phyloP scores from a whole-genome alignment of 1,284 basidiomycete species.

The Moesziomyces sp. region DNA sequence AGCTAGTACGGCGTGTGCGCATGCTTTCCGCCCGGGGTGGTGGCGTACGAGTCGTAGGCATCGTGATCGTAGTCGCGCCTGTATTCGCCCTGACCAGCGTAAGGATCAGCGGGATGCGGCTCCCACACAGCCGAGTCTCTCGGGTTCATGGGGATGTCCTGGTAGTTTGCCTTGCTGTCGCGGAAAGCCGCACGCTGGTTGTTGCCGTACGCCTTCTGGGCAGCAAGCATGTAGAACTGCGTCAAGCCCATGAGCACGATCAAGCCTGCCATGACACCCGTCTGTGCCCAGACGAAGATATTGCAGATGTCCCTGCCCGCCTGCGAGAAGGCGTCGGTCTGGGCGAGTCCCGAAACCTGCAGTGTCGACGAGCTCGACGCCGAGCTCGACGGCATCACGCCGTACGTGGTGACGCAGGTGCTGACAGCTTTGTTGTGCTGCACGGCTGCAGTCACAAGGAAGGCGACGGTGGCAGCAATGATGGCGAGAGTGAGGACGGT shows the following conservation, averaged over 20 bases:
- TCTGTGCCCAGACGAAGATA: slow-evolving; percentile 63
- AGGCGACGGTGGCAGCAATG: slow-evolving; percentile 56
- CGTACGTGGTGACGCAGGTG: slow-evolving; percentile 50
- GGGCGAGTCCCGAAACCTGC: slow-evolving; percentile 12
- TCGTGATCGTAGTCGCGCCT: slow-evolving; percentile 4
- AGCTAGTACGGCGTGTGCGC: slow-evolving; percentile 19
- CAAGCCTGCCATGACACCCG: slow-evolving; percentile 61
- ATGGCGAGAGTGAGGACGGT: slow-evolving; percentile 54
- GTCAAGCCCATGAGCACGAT: slow-evolving; percentile 61
- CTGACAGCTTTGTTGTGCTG: slow-evolving; percentile 49
- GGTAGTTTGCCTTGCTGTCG: slow-evolving; percentile 34
- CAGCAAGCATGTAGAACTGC: slow-evolving; percentile 66
- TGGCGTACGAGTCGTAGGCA: slow-evolving; percentile 33
- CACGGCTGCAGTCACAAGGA: slow-evolving; percentile 52
- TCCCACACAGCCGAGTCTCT: slow-evolving; percentile 58
- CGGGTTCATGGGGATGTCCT: slow-evolving; percentile 53
- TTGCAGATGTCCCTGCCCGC: slow-evolving; percentile 57
- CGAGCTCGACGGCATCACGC: slow-evolving; percentile 28
- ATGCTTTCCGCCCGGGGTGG: slow-evolving; percentile 26
- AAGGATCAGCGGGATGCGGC: slow-evolving; percentile 21
- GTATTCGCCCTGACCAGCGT: slow-evolving; percentile 16
- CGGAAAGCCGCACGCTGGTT: slow-evolving; percentile 48
- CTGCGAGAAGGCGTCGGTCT: slow-evolving; percentile 30
- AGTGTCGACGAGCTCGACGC: slow-evolving; percentile 11
- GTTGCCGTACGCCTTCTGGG: slow-evolving; percentile 60